Conservation (phyloP, 139 green algal species). For the Tetradesmus lagerheimii region DNA sequence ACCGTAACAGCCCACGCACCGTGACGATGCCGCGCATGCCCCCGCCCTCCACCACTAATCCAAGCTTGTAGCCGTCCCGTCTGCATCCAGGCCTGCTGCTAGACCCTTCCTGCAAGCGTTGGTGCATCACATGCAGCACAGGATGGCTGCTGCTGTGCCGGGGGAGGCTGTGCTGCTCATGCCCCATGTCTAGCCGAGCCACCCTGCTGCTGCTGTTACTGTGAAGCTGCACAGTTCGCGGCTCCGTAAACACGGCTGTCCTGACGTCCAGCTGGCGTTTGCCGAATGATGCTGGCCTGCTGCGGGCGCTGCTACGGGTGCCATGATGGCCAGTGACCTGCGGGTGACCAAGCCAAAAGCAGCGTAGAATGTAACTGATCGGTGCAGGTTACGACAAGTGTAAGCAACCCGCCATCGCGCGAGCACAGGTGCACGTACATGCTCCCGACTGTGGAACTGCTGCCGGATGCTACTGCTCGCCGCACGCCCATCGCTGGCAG, state of each 20-base stretch:
- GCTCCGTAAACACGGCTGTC: not conserved
- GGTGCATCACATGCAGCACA: slow-evolving; percentile 68
- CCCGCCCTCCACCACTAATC: slow-evolving; percentile 91
- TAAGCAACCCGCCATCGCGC: not conserved
- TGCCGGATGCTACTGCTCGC: not conserved
- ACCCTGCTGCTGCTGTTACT: not conserved
- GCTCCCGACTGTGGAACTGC: not conserved
- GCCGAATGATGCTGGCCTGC: not conserved
- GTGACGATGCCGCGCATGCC: slow-evolving; percentile 86
- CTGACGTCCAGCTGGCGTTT: not conserved
- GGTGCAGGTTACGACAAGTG: not conserved
- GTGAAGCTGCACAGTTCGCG: not conserved
- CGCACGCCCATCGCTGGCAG: not conserved
- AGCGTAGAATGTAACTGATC: not conserved
- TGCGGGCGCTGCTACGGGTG: not conserved
- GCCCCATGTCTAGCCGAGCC: not conserved
- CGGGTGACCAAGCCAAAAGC: not conserved
- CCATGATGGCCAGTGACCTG: slow-evolving; percentile 13
- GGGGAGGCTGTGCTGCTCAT: slow-evolving; percentile 11
- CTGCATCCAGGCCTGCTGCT: slow-evolving; percentile 63
- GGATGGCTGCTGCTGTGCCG: slow-evolving; percentile 60
- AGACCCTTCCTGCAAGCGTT: slow-evolving; percentile 47
- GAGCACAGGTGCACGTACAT: slow-evolving; percentile 1
- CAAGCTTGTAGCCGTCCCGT: slow-evolving; percentile 78
- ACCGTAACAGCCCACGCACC: not conserved